Percentiles rank a stretch among this genome's conserved stretches.
Evolutionary conservation across 2,329 filamentous ascomycete genomes (phyloP).

Genomic region (Colletotrichum lupini): DNA sequence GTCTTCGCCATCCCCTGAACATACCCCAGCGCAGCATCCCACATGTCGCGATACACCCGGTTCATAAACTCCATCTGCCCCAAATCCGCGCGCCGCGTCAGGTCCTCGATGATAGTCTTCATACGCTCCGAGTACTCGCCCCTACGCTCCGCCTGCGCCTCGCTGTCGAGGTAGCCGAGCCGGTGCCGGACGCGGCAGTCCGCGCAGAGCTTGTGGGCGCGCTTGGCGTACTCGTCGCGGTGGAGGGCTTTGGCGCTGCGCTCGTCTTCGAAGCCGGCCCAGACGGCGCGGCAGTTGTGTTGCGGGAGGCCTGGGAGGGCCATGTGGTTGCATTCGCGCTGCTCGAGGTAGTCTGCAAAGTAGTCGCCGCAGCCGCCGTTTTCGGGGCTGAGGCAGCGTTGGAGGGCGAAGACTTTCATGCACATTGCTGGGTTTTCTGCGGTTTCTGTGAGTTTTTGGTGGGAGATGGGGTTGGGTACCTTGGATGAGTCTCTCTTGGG

Average conservation of each 20-base stretch:
- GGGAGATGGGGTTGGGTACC: neutral
- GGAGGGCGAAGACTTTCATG: constrained; percentile 26
- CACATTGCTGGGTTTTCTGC: neutral
- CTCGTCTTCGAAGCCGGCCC: constrained; percentile 24
- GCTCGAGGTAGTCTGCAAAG: constrained; percentile 18
- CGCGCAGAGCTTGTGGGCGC: neutral
- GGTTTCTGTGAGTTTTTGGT: neutral
- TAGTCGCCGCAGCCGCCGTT: constrained; percentile 27
- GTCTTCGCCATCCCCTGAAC: neutral
- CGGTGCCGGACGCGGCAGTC: neutral
- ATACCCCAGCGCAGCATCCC: constrained; percentile 18
- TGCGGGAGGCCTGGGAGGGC: constrained; percentile 9
- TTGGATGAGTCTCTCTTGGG: neutral
- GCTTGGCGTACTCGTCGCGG: constrained; percentile 7
- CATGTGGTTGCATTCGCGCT: constrained; percentile 3
- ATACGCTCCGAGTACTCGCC: constrained; percentile 16
- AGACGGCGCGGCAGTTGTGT: constrained; percentile 5
- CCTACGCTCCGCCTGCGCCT: constrained; percentile 5
- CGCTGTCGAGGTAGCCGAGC: neutral
- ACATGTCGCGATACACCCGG: constrained; percentile 12
- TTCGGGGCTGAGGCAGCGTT: constrained; percentile 1
- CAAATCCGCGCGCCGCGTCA: neutral
- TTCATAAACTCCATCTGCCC: neutral
- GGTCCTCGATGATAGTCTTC: neutral
- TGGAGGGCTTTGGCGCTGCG: constrained; percentile 3